Base-by-base conservation (phyloP, 2,329 filamentous ascomycete species). In the Blumeriella jaapii region DNA sequence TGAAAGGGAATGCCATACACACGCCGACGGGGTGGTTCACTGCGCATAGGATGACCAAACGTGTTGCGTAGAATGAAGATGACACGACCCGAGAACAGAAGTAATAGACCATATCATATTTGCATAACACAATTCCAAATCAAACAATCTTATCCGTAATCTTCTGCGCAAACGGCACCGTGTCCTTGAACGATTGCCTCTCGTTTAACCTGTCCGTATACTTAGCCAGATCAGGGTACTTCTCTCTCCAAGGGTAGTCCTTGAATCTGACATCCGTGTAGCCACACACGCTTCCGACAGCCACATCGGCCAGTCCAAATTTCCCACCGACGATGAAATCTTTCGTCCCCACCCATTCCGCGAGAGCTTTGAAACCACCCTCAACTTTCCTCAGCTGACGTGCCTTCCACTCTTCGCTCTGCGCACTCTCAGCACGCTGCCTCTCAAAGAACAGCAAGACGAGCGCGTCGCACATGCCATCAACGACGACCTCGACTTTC, bases 1-100 rank as follows among this genome's bases (percentile, higher is more conserved):
- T 5, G 30, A 18, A 17, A 40, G 61, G 51, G 56, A 60, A 24
- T 63, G 60, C 38, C 61, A 62, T 40, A 61, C 59, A 2, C 60
- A 62, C 28, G 55, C 56, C 7, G 59, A 59, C 42, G 60, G 58
- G 23, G 52, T 46, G 19, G 36, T 61, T 14, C 61, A 64, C 41
- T 64, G 61, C 44, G 48, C 46, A 18, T 62, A 46, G 22, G 29
- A 20, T 8, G 7, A 8, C 9, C 8, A 12, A 17, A 16, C n/a
- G n/a, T n/a, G n/a, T n/a, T 6, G 11, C 20, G 20, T 22, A 22
- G 6, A 22, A 22, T 22, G 15, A 20, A 9, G 5, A 34, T 14
- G 12, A 34, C 12, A 10, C 8, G 23, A 18, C 6, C 28, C 18
- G 6, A 28, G 13, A 25, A 34, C 24, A 8, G 22, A 13, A 12